Evolutionary conservation across 257 asterid genomes (phyloP).

Genomic region (Perilla frutescens): DNA sequence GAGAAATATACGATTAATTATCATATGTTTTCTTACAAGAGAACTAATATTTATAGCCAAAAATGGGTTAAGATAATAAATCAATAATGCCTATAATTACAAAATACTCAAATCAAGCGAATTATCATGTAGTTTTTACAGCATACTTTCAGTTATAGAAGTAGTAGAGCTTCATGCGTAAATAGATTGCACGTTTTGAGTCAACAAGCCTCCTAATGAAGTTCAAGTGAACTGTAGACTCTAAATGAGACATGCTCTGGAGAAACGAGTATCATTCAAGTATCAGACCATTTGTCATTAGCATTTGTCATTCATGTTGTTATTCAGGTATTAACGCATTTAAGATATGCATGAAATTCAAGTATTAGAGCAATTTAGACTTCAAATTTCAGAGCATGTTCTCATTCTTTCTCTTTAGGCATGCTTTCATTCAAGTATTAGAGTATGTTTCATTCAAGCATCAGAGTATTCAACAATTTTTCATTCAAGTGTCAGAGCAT

Average conservation of each 20-base stretch:
- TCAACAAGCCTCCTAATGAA: background rate
- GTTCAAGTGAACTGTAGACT: background rate
- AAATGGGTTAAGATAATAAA: background rate
- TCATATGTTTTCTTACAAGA: background rate
- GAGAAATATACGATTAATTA: background rate
- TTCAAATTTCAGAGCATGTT: no score
- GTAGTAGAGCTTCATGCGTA: background rate
- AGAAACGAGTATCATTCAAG: no score
- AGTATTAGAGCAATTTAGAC: no score
- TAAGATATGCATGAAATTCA: no score
- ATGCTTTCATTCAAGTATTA: no score
- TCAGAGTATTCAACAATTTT: no score
- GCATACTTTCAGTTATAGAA: constrained; percentile 8
- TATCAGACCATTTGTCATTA: no score
- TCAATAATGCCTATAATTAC: constrained; percentile 6
- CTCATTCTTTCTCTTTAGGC: no score
- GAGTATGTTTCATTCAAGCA: no score
- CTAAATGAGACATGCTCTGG: background rate
- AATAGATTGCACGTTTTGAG: background rate
- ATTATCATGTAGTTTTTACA: background rate
- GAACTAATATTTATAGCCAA: background rate
- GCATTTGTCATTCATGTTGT: no score
- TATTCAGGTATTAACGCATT: no score
- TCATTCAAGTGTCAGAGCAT: no score
- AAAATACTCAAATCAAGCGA: constrained; percentile 15